Evolutionary conservation across 2,329 filamentous ascomycete species (phyloP).

Genomic region (Xylariaceae sp.): DNA sequence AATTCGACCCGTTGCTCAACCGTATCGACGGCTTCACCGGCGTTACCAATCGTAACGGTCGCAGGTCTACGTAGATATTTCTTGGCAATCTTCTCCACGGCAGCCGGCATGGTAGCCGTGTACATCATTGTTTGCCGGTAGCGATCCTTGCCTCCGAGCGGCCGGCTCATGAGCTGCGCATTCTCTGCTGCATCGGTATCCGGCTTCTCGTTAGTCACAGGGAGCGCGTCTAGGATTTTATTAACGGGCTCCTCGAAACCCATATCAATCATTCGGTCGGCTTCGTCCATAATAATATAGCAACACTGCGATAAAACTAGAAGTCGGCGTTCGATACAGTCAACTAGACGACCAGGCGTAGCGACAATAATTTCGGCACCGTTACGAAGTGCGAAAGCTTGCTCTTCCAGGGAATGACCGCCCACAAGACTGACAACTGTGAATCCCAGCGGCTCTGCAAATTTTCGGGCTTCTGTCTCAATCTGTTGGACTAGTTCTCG

Average conservation of each 20-base stretch:
- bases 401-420: conserved; percentile 91
- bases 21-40: conserved; percentile 93
- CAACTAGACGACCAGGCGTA: conserved; percentile 93
- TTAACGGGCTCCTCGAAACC: conserved; percentile 98
- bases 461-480: conserved; percentile 88
- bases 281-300: conserved; percentile 99
- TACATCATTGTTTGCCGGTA: conserved; percentile 99
- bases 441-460: conserved; percentile 85
- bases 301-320: conserved; percentile 94
- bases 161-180: conserved; percentile 74
- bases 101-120: conserved; percentile 93
- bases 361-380: conserved; percentile 97
- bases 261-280: conserved; percentile 97
- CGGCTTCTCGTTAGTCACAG: conserved; percentile 89
- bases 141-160: conserved; percentile 68
- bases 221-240: conserved; percentile 92
- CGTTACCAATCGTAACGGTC: conserved; percentile 90
- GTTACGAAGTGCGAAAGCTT: conserved; percentile 82
- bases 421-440: conserved; percentile 97
- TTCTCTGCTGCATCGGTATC: conserved; percentile 91
- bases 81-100: conserved; percentile 92
- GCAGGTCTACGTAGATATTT: conserved; percentile 93
- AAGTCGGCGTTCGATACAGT: conserved; percentile 91
- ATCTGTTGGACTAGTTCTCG: conserved; percentile 98
- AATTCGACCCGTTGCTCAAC: conserved; percentile 97